Evolutionary conservation across 2,329 filamentous ascomycete genomes (phyloP).

Genomic region (Hypoxylon sp.): DNA sequence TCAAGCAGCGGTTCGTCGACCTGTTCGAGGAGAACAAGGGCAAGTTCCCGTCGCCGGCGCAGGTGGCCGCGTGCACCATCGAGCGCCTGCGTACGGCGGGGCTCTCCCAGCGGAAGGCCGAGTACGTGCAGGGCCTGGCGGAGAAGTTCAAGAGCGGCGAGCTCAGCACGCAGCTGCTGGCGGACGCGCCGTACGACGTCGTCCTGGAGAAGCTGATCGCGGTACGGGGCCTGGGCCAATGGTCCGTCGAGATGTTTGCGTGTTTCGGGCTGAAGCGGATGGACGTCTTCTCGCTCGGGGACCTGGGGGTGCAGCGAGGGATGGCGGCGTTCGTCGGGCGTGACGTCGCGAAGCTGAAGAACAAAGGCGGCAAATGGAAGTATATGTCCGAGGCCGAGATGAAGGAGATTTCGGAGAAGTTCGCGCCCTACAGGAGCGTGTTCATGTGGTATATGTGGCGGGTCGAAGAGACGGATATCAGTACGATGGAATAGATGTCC

Average conservation of each 20-base stretch:
- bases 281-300: constrained; percentile 93
- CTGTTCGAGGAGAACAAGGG: constrained; percentile 67
- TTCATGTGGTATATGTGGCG: constrained; percentile 99
- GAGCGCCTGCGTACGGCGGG: constrained; percentile 83
- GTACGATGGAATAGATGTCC: constrained; percentile 63
- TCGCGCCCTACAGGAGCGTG: constrained; percentile 86
- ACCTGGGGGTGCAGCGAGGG: constrained; percentile 92
- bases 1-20: constrained; percentile 84
- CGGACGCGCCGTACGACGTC: constrained; percentile 85
- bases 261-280: constrained; percentile 93
- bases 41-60: constrained; percentile 79
- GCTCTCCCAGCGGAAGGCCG: constrained; percentile 92
- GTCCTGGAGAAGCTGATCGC: constrained; percentile 84
- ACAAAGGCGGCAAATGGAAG: constrained; percentile 89
- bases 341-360: constrained; percentile 85
- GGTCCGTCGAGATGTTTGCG: constrained; percentile 99
- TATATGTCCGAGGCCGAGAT: constrained; percentile 97
- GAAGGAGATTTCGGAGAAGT: constrained; percentile 82
- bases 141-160: constrained; percentile 82
- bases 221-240: constrained; percentile 86
- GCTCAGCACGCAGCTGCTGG: constrained; percentile 79
- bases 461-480: constrained; percentile 82
- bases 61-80: constrained; percentile 74
- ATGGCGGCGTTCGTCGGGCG: constrained; percentile 89
- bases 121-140: constrained; percentile 90